These are phyloP conservation scores for Ichthyophthirius multifiliis DNA, from an alignment of 169 alveolate species.

Conservation along the genomic window DNA sequence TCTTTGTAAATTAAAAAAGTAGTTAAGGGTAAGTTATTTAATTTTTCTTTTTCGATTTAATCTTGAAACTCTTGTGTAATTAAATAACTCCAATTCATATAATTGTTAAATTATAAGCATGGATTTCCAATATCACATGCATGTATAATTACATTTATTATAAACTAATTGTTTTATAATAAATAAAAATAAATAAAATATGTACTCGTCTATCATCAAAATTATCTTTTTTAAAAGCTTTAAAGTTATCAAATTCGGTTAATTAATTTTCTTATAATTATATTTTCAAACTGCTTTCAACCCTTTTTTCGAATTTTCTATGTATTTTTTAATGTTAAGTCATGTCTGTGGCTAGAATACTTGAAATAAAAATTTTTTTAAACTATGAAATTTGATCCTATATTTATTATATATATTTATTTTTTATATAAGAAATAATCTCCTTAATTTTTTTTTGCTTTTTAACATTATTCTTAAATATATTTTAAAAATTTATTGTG, in stretches of 20 bases:
- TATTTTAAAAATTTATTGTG: neutral
- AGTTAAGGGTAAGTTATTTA: neutral
- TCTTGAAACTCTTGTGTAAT: constrained; percentile 22
- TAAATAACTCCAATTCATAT: constrained; percentile 35
- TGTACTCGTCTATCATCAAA: no score
- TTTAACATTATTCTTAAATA: neutral
- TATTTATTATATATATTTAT: neutral
- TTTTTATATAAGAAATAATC: no score
- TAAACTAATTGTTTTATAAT: no score
- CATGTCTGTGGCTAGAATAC: neutral
- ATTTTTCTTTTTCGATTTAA: constrained; percentile 9
- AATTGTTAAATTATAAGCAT: constrained; percentile 3
- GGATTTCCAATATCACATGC: constrained; percentile 38
- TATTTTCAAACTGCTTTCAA: neutral
- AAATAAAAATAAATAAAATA: no score
- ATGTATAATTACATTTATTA: constrained; percentile 25
- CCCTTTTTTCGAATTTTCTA: neutral
- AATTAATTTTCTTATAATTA: no score
- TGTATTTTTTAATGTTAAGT: neutral
- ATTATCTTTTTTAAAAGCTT: no score
- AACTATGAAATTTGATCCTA: no score
- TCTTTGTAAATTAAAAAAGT: constrained; percentile 23
- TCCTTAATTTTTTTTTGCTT: no score
- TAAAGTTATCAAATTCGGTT: no score
- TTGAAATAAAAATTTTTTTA: no score